Conservation (phyloP, 2,329 filamentous ascomycete species). For the Colletotrichum liriopes region DNA sequence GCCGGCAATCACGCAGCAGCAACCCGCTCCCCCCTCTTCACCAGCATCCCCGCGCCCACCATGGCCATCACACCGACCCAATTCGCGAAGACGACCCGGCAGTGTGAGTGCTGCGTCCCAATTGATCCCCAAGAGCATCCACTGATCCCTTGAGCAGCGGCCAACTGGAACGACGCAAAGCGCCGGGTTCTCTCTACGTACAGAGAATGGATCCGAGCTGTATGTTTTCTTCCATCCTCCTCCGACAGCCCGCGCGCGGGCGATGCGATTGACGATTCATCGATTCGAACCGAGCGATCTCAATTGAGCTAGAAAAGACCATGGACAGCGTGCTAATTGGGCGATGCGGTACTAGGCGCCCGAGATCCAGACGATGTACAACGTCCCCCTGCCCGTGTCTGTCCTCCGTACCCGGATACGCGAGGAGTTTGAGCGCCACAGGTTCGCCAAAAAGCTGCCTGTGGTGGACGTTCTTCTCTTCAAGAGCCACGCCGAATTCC, state of each 20-base stretch:
- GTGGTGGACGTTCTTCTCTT: conserved; percentile 92
- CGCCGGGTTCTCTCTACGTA: conserved; percentile 90
- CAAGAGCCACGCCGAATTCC: conserved; percentile 93
- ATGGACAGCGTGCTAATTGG: conserved; percentile 10
- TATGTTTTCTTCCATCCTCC: conserved; percentile 68
- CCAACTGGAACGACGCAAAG: conserved; percentile 91
- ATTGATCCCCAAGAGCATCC: conserved; percentile 26
- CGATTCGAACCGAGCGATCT: neutral
- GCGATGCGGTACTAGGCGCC: conserved; percentile 76
- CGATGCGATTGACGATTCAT: neutral
- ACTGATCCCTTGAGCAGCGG: conserved; percentile 72
- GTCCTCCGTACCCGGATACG: conserved; percentile 92
- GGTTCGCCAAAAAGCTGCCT: conserved; percentile 90
- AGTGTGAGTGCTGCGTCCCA: conserved; percentile 71
- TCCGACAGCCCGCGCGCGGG: conserved; percentile 1
- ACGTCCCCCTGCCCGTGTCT: conserved; percentile 88
- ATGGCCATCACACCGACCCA: conserved; percentile 96
- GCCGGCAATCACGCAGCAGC: conserved; percentile 48
- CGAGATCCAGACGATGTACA: conserved; percentile 98
- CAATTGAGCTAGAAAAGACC: neutral
- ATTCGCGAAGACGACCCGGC: conserved; percentile 85
- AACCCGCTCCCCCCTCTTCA: conserved; percentile 46
- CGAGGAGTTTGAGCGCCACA: conserved; percentile 96
- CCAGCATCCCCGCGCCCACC: conserved; percentile 60
- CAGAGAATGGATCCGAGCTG: conserved; percentile 95